These are phyloP conservation scores for Closterium sp. DNA, from an alignment of 139 green algal species.

Conservation along the genomic window DNA sequence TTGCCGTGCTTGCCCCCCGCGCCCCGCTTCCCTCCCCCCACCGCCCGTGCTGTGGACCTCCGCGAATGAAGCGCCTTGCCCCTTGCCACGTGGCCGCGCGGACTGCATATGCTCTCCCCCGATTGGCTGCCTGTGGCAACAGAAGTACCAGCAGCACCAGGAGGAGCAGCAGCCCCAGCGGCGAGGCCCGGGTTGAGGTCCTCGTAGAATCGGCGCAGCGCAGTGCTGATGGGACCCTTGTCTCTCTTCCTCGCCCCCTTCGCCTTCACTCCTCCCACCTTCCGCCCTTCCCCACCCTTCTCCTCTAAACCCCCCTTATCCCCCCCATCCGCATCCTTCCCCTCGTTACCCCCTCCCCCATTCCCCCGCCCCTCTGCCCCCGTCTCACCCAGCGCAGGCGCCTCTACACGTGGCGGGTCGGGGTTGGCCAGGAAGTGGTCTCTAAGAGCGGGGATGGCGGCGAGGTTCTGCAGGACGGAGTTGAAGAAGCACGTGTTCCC, in stretches of 20 bases:
- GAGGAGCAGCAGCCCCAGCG: neutral
- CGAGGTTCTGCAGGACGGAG: constrained; percentile 51
- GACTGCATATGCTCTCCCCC: neutral
- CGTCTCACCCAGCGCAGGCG: constrained; percentile 7
- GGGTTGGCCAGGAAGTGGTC: constrained; percentile 14
- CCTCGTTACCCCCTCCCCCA: neutral
- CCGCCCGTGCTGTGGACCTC: neutral
- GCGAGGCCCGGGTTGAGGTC: neutral
- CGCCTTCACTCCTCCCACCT: neutral
- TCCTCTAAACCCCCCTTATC: constrained; percentile 1
- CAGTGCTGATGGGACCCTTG: neutral
- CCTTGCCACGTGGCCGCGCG: neutral
- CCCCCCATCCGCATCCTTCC: constrained; percentile 22
- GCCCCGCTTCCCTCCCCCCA: neutral
- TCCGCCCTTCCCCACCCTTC: neutral
- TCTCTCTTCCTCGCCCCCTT: neutral
- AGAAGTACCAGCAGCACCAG: neutral
- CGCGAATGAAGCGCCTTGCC: neutral
- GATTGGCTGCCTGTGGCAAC: neutral
- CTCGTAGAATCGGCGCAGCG: neutral
- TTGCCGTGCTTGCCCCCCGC: constrained; percentile 1
- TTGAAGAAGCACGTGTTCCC: constrained; percentile 54
- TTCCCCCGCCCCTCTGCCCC: constrained; percentile 8
- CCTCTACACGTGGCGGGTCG: neutral
- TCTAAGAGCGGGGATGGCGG: neutral